Evolutionary conservation across 1,139 yeast genomes (phyloP).

Genomic region (Waltiozyma sp.): DNA sequence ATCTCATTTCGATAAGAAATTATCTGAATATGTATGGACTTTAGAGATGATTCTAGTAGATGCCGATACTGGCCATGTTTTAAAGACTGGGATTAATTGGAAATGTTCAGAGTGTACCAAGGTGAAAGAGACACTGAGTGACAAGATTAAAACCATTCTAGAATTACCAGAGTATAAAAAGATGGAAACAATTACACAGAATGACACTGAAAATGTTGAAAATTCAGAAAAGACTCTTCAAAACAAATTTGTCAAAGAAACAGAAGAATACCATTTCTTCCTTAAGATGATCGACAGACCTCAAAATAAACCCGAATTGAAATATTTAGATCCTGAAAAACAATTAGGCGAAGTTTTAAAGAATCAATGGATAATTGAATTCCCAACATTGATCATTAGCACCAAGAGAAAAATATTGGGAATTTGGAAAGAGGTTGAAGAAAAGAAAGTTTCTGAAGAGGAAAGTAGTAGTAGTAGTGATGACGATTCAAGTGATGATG

Average conservation of each 20-base stretch:
- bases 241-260: not conserved
- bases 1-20: conserved; percentile 62
- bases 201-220: not conserved
- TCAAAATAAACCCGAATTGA: conserved; percentile 8
- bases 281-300: conserved; percentile 13
- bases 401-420: conserved; percentile 12
- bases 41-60: conserved; percentile 56
- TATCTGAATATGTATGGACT: conserved; percentile 64
- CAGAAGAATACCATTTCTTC: conserved; percentile 4
- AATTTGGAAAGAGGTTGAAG: conserved; percentile 9
- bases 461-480: conserved; percentile 6
- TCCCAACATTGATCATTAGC: conserved; percentile 55
- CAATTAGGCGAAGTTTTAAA: conserved; percentile 35
- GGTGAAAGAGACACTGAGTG: conserved; percentile 9
- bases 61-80: conserved; percentile 7
- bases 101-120: conserved; percentile 11
- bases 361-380: conserved; percentile 59
- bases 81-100: conserved; percentile 5
- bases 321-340: conserved; percentile 8
- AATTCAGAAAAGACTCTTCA: not conserved
- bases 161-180: not conserved
- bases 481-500: conserved; percentile 7
- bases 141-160: conserved; percentile 4
- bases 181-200: conserved; percentile 1
- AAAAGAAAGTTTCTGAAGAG: conserved; percentile 7